Conservation (phyloP, 805 yeast genomes). For the Kuraishia cidri region DNA sequence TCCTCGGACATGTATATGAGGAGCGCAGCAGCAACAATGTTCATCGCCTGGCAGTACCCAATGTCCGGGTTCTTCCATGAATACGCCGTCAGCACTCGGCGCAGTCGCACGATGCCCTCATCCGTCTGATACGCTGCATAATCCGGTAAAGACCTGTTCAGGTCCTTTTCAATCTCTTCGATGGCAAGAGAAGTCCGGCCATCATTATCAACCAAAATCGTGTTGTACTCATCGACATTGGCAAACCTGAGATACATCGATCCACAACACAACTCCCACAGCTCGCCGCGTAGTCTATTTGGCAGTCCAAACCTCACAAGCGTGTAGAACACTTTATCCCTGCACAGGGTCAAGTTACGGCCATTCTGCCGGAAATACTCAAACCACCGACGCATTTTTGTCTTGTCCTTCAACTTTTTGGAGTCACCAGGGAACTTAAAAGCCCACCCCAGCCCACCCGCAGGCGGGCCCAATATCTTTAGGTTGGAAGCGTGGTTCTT, state of each 20-base stretch:
- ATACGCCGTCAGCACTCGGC: constrained; percentile 87
- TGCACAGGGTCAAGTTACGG: constrained; percentile 66
- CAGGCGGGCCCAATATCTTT: constrained; percentile 43
- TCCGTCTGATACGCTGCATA: constrained; percentile 85
- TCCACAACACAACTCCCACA: constrained; percentile 92
- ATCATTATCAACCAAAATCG: constrained; percentile 48
- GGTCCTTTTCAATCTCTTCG: constrained; percentile 94
- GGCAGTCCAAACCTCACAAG: constrained; percentile 88
- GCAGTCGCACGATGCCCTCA: constrained; percentile 77
- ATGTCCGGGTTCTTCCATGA: constrained; percentile 96
- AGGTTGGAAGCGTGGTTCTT: constrained; percentile 40
- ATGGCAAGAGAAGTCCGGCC: constrained; percentile 73
- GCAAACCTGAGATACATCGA: constrained; percentile 67
- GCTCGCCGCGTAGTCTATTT: constrained; percentile 88
- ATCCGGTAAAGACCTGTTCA: constrained; percentile 91
- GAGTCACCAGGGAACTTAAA: constrained; percentile 91
- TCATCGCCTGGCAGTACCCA: constrained; percentile 99
- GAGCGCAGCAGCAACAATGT: constrained; percentile 77
- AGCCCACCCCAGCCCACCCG: constrained; percentile 79
- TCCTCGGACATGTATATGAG: constrained; percentile 88
- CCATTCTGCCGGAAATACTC: constrained; percentile 84
- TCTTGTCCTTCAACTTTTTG: constrained; percentile 63
- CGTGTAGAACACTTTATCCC: constrained; percentile 71
- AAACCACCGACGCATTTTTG: constrained; percentile 89
- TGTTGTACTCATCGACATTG: constrained; percentile 49